Evolutionary conservation across 306 rosid species (phyloP).

Genomic region (Trifolium repens): DNA sequence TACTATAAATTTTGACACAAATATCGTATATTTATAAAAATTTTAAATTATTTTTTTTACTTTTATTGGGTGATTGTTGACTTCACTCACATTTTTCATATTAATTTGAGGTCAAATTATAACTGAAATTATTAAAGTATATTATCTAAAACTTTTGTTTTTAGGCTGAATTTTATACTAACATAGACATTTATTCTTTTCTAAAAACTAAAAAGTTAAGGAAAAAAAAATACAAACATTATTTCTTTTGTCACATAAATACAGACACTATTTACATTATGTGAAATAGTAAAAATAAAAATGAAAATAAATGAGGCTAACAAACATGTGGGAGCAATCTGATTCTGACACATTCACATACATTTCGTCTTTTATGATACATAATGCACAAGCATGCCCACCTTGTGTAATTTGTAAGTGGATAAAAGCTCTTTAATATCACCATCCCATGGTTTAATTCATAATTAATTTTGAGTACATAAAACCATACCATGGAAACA

Average conservation of each 20-base stretch:
- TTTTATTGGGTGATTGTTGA: too few relatives aligned
- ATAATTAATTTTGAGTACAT: neutral
- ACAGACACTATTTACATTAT: neutral
- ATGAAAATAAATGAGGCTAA: neutral
- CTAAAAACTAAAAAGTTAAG: neutral
- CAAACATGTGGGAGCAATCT: neutral
- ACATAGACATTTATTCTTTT: neutral
- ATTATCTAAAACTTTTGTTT: too few relatives aligned
- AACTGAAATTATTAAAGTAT: too few relatives aligned
- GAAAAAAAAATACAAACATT: neutral
- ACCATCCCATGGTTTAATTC: constrained; percentile 3
- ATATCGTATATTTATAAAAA: too few relatives aligned
- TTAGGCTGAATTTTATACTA: neutral
- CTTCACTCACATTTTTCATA: too few relatives aligned
- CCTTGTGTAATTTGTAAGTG: neutral
- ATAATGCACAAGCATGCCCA: neutral
- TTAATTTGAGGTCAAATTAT: too few relatives aligned
- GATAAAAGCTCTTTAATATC: neutral
- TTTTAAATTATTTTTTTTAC: too few relatives aligned
- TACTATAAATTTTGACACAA: too few relatives aligned
- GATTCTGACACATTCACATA: constrained; percentile 19
- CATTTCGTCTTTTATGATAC: constrained; percentile 30
- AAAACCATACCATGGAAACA: neutral
- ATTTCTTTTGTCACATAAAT: neutral
- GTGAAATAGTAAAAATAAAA: neutral